phyloP scores from a whole-genome alignment of 139 green algal species.

The Chlamydomonas sphaeroides region DNA sequence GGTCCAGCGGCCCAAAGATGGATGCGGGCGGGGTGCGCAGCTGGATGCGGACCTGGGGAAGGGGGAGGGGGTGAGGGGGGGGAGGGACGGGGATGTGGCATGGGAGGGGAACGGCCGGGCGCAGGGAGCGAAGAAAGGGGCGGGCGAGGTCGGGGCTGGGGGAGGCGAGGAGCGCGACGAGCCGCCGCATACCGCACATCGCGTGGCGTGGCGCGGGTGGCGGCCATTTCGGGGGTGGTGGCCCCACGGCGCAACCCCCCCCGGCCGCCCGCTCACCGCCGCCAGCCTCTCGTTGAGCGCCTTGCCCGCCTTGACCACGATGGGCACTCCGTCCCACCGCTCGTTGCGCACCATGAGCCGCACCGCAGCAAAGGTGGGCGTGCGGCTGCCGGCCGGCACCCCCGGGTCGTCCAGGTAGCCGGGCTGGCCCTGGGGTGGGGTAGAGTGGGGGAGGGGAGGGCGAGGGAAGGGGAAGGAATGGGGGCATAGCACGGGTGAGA shows the following conservation, averaged over 20 bases:
- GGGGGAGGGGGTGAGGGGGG: background rate
- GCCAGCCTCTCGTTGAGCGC: conserved; percentile 72
- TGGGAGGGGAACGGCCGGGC: background rate
- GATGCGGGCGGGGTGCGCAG: conserved; percentile 59
- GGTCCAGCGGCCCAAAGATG: conserved; percentile 61
- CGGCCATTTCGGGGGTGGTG: too few species aligned
- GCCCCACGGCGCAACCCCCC: too few species aligned
- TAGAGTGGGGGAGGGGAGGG: background rate
- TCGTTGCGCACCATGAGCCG: conserved; percentile 92
- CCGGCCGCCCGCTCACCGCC: too few species aligned
- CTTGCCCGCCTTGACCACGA: conserved; percentile 97
- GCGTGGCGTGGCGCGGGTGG: too few species aligned
- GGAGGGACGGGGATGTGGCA: background rate
- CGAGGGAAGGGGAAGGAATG: background rate
- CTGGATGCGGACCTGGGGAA: conserved; percentile 67
- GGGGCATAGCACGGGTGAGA: background rate
- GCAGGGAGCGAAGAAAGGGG: background rate
- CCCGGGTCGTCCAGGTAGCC: conserved; percentile 94
- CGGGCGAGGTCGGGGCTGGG: too few species aligned
- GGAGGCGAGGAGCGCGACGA: too few species aligned
- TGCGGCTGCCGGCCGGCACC: conserved; percentile 75
- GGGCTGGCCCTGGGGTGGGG: conserved; percentile 53
- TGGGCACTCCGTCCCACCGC: conserved; percentile 85
- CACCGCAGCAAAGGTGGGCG: conserved; percentile 90
- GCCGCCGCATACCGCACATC: too few species aligned